Evolutionary conservation across 805 yeast genomes (phyloP).

Genomic region (Schwanniomyces occidentalis): DNA sequence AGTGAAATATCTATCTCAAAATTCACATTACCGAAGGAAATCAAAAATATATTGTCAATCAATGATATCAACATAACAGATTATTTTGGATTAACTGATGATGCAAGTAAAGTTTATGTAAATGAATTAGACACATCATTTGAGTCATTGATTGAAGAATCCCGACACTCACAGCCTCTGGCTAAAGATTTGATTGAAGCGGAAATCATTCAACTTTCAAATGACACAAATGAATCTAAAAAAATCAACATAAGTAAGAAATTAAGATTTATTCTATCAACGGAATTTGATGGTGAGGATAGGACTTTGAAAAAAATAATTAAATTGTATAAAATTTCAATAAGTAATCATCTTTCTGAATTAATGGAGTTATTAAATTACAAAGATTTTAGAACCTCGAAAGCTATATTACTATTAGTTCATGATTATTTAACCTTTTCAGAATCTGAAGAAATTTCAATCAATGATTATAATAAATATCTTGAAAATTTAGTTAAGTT

Average conservation of each 20-base stretch:
- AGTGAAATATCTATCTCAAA: too few relatives aligned
- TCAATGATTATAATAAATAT: slow-evolving; percentile 4
- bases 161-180: not conserved
- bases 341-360: not conserved
- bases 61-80: not conserved
- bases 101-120: too few relatives aligned
- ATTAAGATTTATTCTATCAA: slow-evolving; percentile 14
- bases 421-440: slow-evolving; percentile 12
- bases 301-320: slow-evolving; percentile 7
- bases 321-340: slow-evolving; percentile 1
- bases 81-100: too few relatives aligned
- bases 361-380: not conserved
- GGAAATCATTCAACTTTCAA: too few relatives aligned
- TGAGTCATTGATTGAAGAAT: slow-evolving; percentile 1
- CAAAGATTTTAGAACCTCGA: not conserved
- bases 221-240: too few relatives aligned
- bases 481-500: slow-evolving; percentile 3
- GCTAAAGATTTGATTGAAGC: not conserved
- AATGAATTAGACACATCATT: not conserved
- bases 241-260: slow-evolving; percentile 6
- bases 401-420: slow-evolving; percentile 1
- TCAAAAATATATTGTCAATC: not conserved
- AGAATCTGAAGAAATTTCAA: slow-evolving; percentile 6
- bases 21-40: not conserved
- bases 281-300: slow-evolving; percentile 13